These are phyloP conservation scores for Lithospermum erythrorhizon DNA, from an alignment of 257 asterid species.

Conservation along the genomic window DNA sequence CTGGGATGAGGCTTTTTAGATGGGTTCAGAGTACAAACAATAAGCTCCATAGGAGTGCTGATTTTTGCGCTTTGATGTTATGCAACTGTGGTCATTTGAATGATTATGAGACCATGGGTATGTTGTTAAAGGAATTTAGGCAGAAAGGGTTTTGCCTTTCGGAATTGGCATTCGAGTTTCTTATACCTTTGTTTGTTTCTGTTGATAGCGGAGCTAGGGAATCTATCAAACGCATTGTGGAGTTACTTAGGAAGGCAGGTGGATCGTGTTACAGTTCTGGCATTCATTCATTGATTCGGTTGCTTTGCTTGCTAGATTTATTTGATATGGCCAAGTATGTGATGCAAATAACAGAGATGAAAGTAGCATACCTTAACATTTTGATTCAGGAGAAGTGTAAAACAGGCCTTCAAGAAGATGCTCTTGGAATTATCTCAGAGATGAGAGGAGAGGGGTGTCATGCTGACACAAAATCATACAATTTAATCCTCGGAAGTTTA, in stretches of 20 bases:
- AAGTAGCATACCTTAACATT: conserved; percentile 33
- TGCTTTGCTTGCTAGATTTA: conserved; percentile 44
- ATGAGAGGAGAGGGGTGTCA: conserved; percentile 28
- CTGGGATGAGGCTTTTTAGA: conserved; percentile 54
- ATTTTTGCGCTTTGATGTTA: conserved; percentile 46
- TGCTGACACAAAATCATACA: conserved; percentile 37
- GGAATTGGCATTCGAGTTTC: conserved; percentile 51
- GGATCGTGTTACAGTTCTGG: conserved; percentile 54
- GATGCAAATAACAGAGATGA: conserved; percentile 35
- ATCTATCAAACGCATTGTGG: conserved; percentile 29
- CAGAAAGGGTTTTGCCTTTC: conserved; percentile 41
- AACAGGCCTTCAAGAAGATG: conserved; percentile 52
- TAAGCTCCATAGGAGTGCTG: conserved; percentile 28
- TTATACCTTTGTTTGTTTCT: conserved; percentile 26
- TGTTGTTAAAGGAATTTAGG: conserved; percentile 36
- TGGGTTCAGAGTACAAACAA: conserved; percentile 41
- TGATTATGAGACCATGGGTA: conserved; percentile 49
- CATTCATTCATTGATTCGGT: conserved; percentile 43
- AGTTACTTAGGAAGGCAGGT: conserved; percentile 43
- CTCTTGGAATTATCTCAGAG: conserved; percentile 37
- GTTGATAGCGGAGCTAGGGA: conserved; percentile 18
- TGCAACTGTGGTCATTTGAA: conserved; percentile 60
- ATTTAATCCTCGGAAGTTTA: conserved; percentile 58
- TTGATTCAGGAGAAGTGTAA: conserved; percentile 57
- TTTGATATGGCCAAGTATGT: conserved; percentile 67